A percentile compares a stretch with the other conserved stretches of the same genome.
Evolutionary conservation across 768 basidiomycete species (phyloP).

Genomic region (Kwoniella botswanensis): DNA sequence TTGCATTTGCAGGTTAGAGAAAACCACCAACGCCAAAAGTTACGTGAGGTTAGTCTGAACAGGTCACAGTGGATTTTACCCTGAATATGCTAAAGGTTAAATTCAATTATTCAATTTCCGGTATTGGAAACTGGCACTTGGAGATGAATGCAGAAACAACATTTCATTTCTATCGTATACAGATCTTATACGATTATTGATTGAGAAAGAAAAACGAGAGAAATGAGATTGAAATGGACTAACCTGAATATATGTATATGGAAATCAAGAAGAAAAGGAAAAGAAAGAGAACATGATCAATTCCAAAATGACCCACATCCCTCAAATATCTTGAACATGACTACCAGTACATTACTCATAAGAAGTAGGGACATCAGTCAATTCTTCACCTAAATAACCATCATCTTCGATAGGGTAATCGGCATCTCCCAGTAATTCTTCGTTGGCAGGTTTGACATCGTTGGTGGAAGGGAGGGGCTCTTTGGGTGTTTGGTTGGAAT

Average conservation of each 20-base stretch:
- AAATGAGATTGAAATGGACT: background rate
- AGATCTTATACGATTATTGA: too few species aligned
- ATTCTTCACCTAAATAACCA: slow-evolving; percentile 30
- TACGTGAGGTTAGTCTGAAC: background rate
- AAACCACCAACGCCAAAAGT: too few species aligned
- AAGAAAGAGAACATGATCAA: background rate
- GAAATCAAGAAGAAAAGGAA: background rate
- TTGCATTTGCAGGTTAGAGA: too few species aligned
- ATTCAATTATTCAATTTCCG: background rate
- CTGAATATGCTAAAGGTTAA: background rate
- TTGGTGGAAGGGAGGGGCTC: background rate
- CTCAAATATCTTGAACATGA: background rate
- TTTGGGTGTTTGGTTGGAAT: slow-evolving; percentile 21
- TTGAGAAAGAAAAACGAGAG: background rate
- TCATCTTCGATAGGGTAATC: slow-evolving; percentile 30
- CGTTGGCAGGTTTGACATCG: slow-evolving; percentile 2
- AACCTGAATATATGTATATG: background rate
- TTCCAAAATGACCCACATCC: background rate
- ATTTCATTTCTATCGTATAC: background rate
- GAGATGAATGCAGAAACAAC: background rate
- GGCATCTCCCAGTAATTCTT: slow-evolving; percentile 8
- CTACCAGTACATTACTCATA: slow-evolving; percentile 18
- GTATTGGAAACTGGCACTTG: background rate
- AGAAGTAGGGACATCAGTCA: slow-evolving; percentile 29
- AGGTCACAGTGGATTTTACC: background rate